phyloP scores from a whole-genome alignment of 164 flowering plant genomes.

The Nymphaea thermarum region DNA sequence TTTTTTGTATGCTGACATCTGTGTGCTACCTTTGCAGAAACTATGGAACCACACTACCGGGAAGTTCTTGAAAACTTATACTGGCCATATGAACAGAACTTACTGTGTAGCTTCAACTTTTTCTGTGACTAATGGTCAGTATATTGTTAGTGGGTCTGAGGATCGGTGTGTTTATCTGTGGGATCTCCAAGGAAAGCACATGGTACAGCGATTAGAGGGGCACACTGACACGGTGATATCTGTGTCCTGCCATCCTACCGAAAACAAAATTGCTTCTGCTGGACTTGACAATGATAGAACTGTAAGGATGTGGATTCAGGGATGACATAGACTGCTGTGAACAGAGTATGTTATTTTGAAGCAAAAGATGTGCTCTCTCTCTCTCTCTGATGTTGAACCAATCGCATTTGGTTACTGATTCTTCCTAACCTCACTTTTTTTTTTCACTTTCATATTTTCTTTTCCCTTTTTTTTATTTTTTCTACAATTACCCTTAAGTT shows the following conservation, averaged over 20 bases:
- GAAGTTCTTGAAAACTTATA: constrained; percentile 58
- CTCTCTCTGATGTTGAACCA: too few relatives aligned
- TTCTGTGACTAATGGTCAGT: constrained; percentile 80
- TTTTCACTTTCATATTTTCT: too few relatives aligned
- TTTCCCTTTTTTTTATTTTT: too few relatives aligned
- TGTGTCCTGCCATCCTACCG: constrained; percentile 70
- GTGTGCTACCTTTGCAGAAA: constrained; percentile 22
- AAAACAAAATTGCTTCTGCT: constrained; percentile 81
- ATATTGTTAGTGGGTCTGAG: constrained; percentile 93
- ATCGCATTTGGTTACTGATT: too few relatives aligned
- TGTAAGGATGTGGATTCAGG: constrained; percentile 79
- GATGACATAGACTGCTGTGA: background rate
- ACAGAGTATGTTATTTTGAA: too few relatives aligned
- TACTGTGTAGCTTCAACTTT: constrained; percentile 75
- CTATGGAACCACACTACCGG: constrained; percentile 76
- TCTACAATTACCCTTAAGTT: too few relatives aligned
- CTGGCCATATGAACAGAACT: constrained; percentile 60
- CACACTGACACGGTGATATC: constrained; percentile 80
- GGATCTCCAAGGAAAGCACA: constrained; percentile 73
- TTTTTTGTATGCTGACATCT: too few relatives aligned
- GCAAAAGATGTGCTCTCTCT: too few relatives aligned
- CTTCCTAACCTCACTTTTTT: too few relatives aligned
- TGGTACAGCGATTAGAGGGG: constrained; percentile 84
- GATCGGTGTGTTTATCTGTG: constrained; percentile 76
- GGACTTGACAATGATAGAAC: constrained; percentile 64